phyloP scores from a whole-genome alignment of 139 green algal species.

The Mesotaenium endlicherianum region DNA sequence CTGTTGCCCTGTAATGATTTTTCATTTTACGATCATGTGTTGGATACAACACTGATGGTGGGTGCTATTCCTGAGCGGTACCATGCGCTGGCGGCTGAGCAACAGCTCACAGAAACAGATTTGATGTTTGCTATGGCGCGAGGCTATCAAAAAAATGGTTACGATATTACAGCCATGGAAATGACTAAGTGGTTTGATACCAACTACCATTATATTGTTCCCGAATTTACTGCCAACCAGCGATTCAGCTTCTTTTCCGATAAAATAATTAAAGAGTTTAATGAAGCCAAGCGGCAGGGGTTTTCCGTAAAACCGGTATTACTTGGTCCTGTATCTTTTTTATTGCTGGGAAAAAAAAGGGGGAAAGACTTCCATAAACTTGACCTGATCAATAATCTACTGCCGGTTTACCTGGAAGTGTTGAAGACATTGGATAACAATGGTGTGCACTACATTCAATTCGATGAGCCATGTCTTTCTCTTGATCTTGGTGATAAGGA shows the following conservation, averaged over 20 bases:
- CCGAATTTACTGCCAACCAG: background rate
- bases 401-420: background rate
- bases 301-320: background rate
- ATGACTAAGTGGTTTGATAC: constrained; percentile 90
- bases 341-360: background rate
- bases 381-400: background rate
- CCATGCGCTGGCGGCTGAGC: constrained; percentile 45
- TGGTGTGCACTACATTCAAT: background rate
- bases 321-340: background rate
- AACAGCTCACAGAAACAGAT: constrained; percentile 56
- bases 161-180: constrained; percentile 66
- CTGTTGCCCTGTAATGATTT: constrained; percentile 65
- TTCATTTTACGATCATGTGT: constrained; percentile 79
- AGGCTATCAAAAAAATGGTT: constrained; percentile 42
- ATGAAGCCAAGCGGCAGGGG: constrained; percentile 54
- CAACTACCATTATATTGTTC: constrained; percentile 85
- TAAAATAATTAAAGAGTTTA: background rate
- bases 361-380: background rate
- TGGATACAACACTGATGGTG: constrained; percentile 72
- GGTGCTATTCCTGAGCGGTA: constrained; percentile 71
- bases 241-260: background rate
- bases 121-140: constrained; percentile 84
- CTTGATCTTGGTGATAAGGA: background rate
- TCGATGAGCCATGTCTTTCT: background rate
- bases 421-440: background rate